These are phyloP conservation scores for Aureobasidium sp. DNA, from an alignment of 2,329 filamentous ascomycete genomes.

Conservation along the genomic window DNA sequence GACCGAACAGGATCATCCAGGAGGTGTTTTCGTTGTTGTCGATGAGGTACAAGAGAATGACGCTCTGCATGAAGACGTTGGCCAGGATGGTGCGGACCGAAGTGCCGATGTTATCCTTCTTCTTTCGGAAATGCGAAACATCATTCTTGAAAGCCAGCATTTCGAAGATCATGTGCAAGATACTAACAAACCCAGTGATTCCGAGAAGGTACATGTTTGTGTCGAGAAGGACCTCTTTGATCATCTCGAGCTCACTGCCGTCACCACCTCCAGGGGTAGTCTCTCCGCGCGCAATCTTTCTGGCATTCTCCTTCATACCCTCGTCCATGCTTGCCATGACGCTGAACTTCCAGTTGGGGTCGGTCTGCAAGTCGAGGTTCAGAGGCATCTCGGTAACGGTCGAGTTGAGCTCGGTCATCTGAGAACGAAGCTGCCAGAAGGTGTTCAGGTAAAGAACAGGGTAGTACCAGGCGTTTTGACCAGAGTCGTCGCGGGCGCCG, in stretches of 20 bases:
- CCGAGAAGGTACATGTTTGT: slow-evolving; percentile 86
- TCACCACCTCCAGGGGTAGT: slow-evolving; percentile 70
- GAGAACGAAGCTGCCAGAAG: slow-evolving; percentile 88
- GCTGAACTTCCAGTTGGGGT: slow-evolving; percentile 82
- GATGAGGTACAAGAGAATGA: slow-evolving; percentile 94
- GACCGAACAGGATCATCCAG: slow-evolving; percentile 96
- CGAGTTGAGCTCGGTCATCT: slow-evolving; percentile 87
- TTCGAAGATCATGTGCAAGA: slow-evolving; percentile 92
- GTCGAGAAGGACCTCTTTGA: slow-evolving; percentile 91
- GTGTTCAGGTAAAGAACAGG: slow-evolving; percentile 88
- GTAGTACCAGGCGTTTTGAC: slow-evolving; percentile 88
- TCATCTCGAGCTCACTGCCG: slow-evolving; percentile 89
- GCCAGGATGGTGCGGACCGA: slow-evolving; percentile 92
- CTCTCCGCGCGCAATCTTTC: slow-evolving; percentile 65
- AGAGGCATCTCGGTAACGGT: slow-evolving; percentile 76
- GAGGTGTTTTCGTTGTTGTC: slow-evolving; percentile 97
- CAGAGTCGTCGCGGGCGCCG: slow-evolving; percentile 71
- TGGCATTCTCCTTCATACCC: slow-evolving; percentile 73
- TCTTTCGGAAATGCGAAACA: slow-evolving; percentile 96
- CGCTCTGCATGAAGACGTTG: slow-evolving; percentile 93
- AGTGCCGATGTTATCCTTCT: slow-evolving; percentile 97
- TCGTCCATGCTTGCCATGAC: slow-evolving; percentile 77
- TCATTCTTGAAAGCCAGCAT: slow-evolving; percentile 95
- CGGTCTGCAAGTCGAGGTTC: slow-evolving; percentile 73
- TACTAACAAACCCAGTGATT: slow-evolving; percentile 73